phyloP scores from a whole-genome alignment of 306 rosid species.

The Potentilla sterilis region DNA sequence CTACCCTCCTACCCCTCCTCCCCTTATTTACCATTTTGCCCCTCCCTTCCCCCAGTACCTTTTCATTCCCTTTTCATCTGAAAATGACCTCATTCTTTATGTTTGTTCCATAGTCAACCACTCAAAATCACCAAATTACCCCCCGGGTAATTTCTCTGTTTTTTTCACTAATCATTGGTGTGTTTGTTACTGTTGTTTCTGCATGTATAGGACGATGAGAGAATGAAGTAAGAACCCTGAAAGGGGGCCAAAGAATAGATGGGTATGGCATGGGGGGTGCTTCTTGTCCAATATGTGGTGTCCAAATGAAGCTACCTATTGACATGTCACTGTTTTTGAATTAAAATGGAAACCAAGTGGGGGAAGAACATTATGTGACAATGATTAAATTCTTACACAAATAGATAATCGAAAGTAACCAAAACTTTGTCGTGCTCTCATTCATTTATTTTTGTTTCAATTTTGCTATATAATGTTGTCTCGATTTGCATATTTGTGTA shows the following conservation, averaged over 20 bases:
- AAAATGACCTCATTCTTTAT: neutral
- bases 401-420: neutral
- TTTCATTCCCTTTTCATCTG: neutral
- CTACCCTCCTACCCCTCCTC: constrained; percentile 42
- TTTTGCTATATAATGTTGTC: neutral
- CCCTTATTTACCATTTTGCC: constrained; percentile 29
- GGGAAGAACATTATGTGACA: neutral
- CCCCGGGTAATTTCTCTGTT: neutral
- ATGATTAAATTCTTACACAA: neutral
- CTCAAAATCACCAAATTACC: neutral
- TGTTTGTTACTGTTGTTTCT: neutral
- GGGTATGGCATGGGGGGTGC: neutral
- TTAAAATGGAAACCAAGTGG: neutral
- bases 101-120: neutral
- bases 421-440: neutral
- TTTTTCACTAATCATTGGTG: neutral
- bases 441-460: neutral
- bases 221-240: neutral
- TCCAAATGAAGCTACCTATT: neutral
- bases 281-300: neutral
- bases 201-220: neutral
- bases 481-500: neutral
- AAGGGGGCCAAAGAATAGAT: no score
- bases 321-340: neutral
- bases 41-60: constrained; percentile 5